Evolutionary conservation across 495 filamentous ascomycete genomes (phyloP).

Genomic region (Stereocaulon alpinum): DNA sequence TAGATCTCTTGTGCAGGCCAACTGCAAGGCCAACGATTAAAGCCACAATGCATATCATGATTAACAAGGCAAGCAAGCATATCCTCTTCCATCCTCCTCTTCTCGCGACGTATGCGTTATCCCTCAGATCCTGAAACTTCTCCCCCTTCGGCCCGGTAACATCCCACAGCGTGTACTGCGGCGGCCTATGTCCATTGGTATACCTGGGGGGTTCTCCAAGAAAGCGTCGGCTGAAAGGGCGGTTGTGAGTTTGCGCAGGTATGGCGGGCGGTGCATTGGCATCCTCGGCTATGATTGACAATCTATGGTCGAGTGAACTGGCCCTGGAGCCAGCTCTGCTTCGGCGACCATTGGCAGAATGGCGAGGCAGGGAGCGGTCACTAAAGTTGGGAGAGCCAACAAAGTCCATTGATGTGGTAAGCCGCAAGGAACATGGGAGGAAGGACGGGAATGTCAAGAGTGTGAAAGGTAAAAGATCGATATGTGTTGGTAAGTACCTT

Average conservation of each 20-base stretch:
- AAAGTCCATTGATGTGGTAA: constrained; percentile 3
- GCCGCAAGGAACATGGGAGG: background rate
- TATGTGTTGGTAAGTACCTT: background rate
- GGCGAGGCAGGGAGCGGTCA: background rate
- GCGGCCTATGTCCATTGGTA: constrained; percentile 14
- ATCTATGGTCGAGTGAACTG: constrained; percentile 17
- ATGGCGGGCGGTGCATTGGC: constrained; percentile 6
- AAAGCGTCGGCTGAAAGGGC: constrained; percentile 22
- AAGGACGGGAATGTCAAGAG: no score
- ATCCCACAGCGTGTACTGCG: constrained; percentile 23
- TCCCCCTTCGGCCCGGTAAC: constrained; percentile 22
- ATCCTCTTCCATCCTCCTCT: constrained; percentile 36
- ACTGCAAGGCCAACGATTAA: constrained; percentile 35
- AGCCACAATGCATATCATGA: constrained; percentile 30
- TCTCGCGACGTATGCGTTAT: constrained; percentile 21
- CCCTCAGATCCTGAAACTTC: constrained; percentile 23
- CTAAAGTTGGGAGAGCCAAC: constrained; percentile 1
- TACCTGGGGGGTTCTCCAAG: constrained; percentile 21
- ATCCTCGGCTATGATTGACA: constrained; percentile 25
- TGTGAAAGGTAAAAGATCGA: no score
- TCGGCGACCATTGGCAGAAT: constrained; percentile 6
- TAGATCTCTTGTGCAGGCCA: constrained; percentile 31
- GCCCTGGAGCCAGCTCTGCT: constrained; percentile 8
- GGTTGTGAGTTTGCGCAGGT: constrained; percentile 9
- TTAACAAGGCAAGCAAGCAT: constrained; percentile 22